A percentile compares a stretch with the other conserved stretches of the same genome.
These are phyloP conservation scores for Botrytis pseudocinerea DNA, from an alignment of 2,329 filamentous ascomycete species.

Conservation along the genomic window DNA sequence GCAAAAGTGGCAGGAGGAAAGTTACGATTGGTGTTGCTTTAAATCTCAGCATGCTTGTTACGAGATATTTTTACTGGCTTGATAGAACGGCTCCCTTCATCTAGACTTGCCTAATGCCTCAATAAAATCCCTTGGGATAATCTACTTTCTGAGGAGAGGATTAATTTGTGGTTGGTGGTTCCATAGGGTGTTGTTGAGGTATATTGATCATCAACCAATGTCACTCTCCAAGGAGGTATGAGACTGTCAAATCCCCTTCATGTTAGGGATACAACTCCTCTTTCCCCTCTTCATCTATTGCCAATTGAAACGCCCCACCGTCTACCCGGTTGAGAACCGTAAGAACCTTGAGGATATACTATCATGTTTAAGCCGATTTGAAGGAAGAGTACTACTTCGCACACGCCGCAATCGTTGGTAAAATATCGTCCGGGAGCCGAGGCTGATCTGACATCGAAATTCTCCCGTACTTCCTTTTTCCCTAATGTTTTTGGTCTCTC, in stretches of 20 bases:
- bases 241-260: neutral
- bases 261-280: neutral
- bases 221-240: neutral
- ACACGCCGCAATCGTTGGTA: neutral
- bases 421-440: slow-evolving; percentile 4
- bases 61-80: neutral
- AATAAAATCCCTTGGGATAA: neutral
- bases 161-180: neutral
- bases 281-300: neutral
- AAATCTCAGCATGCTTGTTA: no score
- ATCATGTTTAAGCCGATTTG: neutral
- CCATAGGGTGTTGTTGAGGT: neutral
- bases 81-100: neutral
- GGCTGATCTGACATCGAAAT: slow-evolving; percentile 2
- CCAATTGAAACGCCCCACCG: neutral
- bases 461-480: neutral
- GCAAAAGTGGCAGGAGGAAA: slow-evolving; percentile 6
- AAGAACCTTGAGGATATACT: neutral
- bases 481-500: neutral
- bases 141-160: neutral
- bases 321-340: neutral
- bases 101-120: neutral
- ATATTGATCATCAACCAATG: neutral
- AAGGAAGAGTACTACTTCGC: neutral
- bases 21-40: neutral